Evolutionary conservation across 2,329 filamentous ascomycete genomes (phyloP).

Genomic region (Lachnellula subtilissima): DNA sequence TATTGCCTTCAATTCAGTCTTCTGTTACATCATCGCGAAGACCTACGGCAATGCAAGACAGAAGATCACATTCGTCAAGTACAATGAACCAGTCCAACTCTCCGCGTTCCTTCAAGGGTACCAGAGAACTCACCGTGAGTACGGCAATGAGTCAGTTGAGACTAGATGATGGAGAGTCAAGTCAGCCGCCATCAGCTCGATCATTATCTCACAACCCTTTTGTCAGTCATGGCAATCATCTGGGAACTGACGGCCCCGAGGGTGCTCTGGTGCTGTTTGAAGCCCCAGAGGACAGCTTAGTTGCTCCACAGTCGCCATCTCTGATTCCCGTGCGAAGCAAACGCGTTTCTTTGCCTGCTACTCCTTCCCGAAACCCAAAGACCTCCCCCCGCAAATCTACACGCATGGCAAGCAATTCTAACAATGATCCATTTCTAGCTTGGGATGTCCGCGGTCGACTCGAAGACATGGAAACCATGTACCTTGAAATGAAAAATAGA

Average conservation of each 20-base stretch:
- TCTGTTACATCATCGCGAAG: constrained; percentile 20
- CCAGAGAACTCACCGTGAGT: constrained; percentile 35
- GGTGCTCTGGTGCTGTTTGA: constrained; percentile 26
- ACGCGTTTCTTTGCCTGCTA: constrained; percentile 18
- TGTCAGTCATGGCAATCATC: constrained; percentile 16
- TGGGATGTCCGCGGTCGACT: constrained; percentile 78
- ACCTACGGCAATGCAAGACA: constrained; percentile 23
- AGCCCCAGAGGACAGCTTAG: constrained; percentile 20
- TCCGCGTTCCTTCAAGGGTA: constrained; percentile 13
- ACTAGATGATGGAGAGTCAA: constrained; percentile 22
- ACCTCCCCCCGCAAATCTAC: constrained; percentile 37
- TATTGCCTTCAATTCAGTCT: constrained; percentile 31
- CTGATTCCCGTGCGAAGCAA: constrained; percentile 31
- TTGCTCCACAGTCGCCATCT: constrained; percentile 31
- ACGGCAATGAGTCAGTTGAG: constrained; percentile 33
- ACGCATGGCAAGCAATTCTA: constrained; percentile 71
- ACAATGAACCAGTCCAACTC: constrained; percentile 25
- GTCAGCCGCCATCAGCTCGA: constrained; percentile 2
- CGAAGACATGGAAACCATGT: constrained; percentile 70
- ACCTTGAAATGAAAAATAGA: constrained; percentile 65
- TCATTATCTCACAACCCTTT: constrained; percentile 20
- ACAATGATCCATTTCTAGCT: constrained; percentile 58
- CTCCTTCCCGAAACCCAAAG: constrained; percentile 38
- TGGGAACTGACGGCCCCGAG: constrained; percentile 19
- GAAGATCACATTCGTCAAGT: constrained; percentile 28